phyloP scores from a whole-genome alignment of 495 filamentous ascomycete species.

The Penicillium cosmopolitanum region DNA sequence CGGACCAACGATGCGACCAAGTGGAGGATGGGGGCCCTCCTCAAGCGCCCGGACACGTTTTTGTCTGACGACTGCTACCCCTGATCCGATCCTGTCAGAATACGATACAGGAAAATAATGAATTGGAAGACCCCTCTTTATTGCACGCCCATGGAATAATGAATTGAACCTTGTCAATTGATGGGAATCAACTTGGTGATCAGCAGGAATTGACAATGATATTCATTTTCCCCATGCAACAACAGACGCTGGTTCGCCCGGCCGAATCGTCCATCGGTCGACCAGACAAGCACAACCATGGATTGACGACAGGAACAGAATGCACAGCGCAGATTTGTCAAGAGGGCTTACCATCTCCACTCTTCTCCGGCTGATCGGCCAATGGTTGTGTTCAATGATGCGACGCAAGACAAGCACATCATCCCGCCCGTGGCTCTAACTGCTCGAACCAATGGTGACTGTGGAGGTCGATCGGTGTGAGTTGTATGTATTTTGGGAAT shows the following conservation, averaged over 20 bases:
- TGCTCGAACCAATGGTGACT: slow-evolving; percentile 36
- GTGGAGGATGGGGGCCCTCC: slow-evolving; percentile 14
- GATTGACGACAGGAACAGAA: slow-evolving; percentile 19
- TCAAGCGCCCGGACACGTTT: slow-evolving; percentile 26
- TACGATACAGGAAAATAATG: background rate
- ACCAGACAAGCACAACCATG: slow-evolving; percentile 11
- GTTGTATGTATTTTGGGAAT: background rate
- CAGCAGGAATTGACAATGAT: background rate
- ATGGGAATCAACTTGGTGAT: background rate
- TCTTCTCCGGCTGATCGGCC: slow-evolving; percentile 23
- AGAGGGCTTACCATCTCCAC: slow-evolving; percentile 14
- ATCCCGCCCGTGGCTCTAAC: slow-evolving; percentile 39
- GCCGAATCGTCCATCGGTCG: slow-evolving; percentile 3
- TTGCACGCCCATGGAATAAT: background rate
- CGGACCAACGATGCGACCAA: slow-evolving; percentile 11
- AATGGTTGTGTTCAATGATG: slow-evolving; percentile 17
- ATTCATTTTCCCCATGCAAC: slow-evolving; percentile 1
- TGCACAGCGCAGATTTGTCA: slow-evolving; percentile 13
- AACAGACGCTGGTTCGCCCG: slow-evolving; percentile 4
- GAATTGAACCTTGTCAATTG: background rate
- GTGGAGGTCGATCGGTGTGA: slow-evolving; percentile 21
- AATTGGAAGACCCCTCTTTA: background rate
- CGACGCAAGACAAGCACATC: slow-evolving; percentile 35
- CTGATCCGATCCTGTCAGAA: slow-evolving; percentile 4
- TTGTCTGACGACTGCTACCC: slow-evolving; percentile 22